Evolutionary conservation across 1,139 yeast genomes (phyloP).

Genomic region (Candida neerlandica): DNA sequence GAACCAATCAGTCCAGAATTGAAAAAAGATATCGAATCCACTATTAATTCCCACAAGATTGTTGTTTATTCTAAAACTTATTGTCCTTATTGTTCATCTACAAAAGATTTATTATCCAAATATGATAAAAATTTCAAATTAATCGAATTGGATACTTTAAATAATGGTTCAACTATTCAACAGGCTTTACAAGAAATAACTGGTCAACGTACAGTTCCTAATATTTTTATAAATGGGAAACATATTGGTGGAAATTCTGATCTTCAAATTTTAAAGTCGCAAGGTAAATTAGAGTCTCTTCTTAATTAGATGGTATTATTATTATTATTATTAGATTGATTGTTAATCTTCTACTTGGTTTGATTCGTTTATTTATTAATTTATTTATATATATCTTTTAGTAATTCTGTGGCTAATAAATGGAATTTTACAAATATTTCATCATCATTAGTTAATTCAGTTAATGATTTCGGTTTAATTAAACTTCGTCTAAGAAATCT

Average conservation of each 20-base stretch:
- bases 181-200: constrained; percentile 67
- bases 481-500: constrained; percentile 54
- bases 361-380: neutral
- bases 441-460: constrained; percentile 61
- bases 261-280: constrained; percentile 54
- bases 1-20: constrained; percentile 22
- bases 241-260: constrained; percentile 92
- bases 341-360: too few species aligned
- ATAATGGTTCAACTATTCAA: constrained; percentile 50
- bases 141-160: constrained; percentile 25
- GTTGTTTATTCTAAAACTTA: constrained; percentile 25
- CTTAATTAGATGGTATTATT: constrained; percentile 10
- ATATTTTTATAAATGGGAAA: constrained; percentile 76
- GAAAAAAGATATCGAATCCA: constrained; percentile 20
- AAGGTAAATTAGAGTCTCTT: constrained; percentile 19
- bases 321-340: neutral
- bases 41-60: constrained; percentile 22
- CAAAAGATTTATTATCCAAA: constrained; percentile 24
- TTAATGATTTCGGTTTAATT: constrained; percentile 58
- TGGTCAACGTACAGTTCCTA: constrained; percentile 89
- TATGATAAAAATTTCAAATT: constrained; percentile 21
- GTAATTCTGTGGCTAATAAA: constrained; percentile 60
- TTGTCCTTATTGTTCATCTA: constrained; percentile 31
- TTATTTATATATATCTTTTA: constrained; percentile 16
- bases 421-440: constrained; percentile 66